Evolutionary conservation across 2,329 filamentous ascomycete genomes (phyloP), one percentile per base, ranked within the genome.

Genomic region (Alternaria viburni): DNA sequence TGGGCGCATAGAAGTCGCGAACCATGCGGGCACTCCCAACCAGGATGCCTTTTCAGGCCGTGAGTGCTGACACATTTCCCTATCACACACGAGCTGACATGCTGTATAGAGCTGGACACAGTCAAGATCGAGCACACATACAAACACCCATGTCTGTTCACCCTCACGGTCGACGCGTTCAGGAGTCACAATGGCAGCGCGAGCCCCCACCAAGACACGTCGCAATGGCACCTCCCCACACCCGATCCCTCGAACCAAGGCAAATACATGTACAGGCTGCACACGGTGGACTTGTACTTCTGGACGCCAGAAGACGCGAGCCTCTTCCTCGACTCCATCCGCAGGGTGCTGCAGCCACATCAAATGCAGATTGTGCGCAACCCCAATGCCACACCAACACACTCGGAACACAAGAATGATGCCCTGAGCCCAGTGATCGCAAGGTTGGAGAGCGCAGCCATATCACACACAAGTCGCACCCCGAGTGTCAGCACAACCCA

Each of bases 31-130:
- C 57, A 90, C 88, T 4, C 87, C 91, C 1, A 86, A 91, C n/a
- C 91, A 94, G 75, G 91, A 94, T 82, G 91, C 91, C 11, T 93
- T 94, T 75, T 87, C 89, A 69, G 92, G 92, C 74, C 88, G 90
- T 93, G 82, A 85, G 90, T 80, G 12, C n/a, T 12, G 10, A 54
- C 9, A 9, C 43, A 36, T 15, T 7, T 23, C 23, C 45, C 15
- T 11, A 45, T 6, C 7, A 47, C 19, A n/a, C 57, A 41, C 57
- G 49, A 59, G 68, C 74, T 74, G 65, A 75, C 69, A 32, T 61
- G 46, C 46, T 54, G 36, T 8, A 32, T 71, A 93, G 90, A 88
- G 73, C 81, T 94, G 67, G 90, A 92, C 72, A 84, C 84, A 59
- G 86, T 89, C 12, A 85, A 85, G 66, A 82, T 94, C 23, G 84